Conservation (phyloP, 1,139 yeast genomes). For the Pichia sorboxylosa region DNA sequence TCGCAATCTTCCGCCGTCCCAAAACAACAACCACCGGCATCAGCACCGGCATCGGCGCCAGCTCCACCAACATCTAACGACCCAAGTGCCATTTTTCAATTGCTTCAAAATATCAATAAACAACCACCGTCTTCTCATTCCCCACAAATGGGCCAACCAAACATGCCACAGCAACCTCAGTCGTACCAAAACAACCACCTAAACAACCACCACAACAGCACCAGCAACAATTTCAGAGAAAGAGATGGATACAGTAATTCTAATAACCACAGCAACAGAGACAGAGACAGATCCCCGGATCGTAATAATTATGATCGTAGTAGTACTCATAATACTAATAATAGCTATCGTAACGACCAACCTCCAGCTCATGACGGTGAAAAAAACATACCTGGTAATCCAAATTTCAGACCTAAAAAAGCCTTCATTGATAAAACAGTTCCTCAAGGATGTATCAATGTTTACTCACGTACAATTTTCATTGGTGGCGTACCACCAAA, state of each 20-base stretch:
- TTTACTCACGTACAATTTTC: slow-evolving; percentile 78
- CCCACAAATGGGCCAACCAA: background rate
- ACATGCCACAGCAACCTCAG: background rate
- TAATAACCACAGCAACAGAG: slow-evolving; percentile 19
- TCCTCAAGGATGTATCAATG: slow-evolving; percentile 75
- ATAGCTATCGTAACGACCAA: slow-evolving; percentile 4
- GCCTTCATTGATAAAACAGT: slow-evolving; percentile 58
- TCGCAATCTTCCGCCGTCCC: slow-evolving; percentile 14
- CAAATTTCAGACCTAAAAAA: slow-evolving; percentile 62
- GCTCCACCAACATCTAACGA: slow-evolving; percentile 20
- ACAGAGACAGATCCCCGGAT: slow-evolving; percentile 49
- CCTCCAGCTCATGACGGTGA: slow-evolving; percentile 37
- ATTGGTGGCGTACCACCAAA: slow-evolving; percentile 85
- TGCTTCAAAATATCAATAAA: slow-evolving; percentile 28
- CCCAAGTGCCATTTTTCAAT: slow-evolving; percentile 36
- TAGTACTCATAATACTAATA: slow-evolving; percentile 5
- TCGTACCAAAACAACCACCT: too few species aligned
- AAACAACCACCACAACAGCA: too few species aligned
- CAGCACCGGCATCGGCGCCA: slow-evolving; percentile 19
- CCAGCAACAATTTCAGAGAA: slow-evolving; percentile 15
- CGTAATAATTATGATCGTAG: slow-evolving; percentile 14
- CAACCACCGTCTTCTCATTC: slow-evolving; percentile 8
- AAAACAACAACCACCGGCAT: slow-evolving; percentile 6
- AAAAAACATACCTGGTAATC: slow-evolving; percentile 53
- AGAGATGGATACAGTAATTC: slow-evolving; percentile 18